Evolutionary conservation across 371 early-diverging fungal genomes (phyloP).

Genomic region (Lichtheimia hyalospora): DNA sequence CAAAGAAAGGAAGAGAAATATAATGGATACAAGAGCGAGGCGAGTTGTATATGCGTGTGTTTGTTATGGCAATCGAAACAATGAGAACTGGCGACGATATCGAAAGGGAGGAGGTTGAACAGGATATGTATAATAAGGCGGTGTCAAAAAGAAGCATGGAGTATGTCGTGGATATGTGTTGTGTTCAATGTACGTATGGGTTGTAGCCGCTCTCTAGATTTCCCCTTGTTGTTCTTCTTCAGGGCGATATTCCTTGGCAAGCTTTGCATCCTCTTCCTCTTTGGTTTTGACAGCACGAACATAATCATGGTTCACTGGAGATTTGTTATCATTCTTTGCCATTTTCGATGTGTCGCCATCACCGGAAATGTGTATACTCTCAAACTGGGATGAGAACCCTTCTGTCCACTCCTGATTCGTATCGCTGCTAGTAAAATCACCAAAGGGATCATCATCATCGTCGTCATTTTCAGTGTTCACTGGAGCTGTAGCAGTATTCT

Average conservation of each 20-base stretch:
- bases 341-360: conserved; percentile 4
- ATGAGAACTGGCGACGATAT: neutral
- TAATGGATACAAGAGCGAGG: neutral
- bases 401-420: conserved; percentile 10
- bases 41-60: neutral
- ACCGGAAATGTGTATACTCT: conserved; percentile 11
- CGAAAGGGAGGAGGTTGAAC: neutral
- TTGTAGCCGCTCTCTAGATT: conserved; percentile 11
- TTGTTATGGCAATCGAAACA: neutral
- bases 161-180: neutral
- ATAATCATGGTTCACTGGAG: conserved; percentile 12
- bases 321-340: neutral
- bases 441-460: conserved; percentile 40
- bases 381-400: conserved; percentile 13
- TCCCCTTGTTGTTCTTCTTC: conserved; percentile 36
- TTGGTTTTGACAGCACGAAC: conserved; percentile 29
- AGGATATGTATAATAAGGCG: neutral
- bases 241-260: conserved; percentile 21
- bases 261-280: conserved; percentile 22
- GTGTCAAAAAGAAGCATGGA: neutral
- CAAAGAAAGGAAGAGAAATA: neutral
- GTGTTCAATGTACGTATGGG: conserved; percentile 5
- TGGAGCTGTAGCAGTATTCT: neutral
- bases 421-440: conserved; percentile 34
- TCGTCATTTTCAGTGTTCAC: conserved; percentile 12